Conservation (phyloP, 2,329 filamentous ascomycete genomes). For the Penicillium hordei region DNA sequence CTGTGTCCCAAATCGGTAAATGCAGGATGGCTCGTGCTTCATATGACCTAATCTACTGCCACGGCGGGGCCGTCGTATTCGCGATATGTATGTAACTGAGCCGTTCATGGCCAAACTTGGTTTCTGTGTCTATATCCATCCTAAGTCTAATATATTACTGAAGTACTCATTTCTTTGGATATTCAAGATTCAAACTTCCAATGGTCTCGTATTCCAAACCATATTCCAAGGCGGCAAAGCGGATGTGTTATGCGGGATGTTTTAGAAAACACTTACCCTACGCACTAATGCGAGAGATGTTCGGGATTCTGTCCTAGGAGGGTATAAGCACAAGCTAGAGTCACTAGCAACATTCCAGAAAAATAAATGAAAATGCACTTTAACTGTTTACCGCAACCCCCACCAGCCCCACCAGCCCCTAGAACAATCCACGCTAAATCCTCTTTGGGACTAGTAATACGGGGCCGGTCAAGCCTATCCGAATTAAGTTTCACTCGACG, state of each 20-base stretch:
- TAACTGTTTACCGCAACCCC: background rate
- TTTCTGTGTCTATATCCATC: background rate
- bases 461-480: slow-evolving; percentile 2
- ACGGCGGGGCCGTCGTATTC: background rate
- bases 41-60: slow-evolving; percentile 6
- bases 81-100: background rate
- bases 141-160: background rate
- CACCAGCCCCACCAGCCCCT: background rate
- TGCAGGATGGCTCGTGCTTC: slow-evolving; percentile 13
- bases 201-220: background rate
- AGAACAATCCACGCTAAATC: background rate
- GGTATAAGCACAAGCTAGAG: background rate
- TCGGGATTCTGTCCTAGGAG: background rate
- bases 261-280: background rate
- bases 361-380: background rate
- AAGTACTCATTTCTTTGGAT: background rate
- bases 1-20: slow-evolving; percentile 9
- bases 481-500: slow-evolving; percentile 12
- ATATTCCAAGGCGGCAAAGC: background rate
- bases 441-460: background rate
- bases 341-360: background rate
- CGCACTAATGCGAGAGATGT: background rate
- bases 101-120: background rate
- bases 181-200: background rate
- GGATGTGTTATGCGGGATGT: background rate